Conservation (phyloP, 176 grass and related monocot species). For the bread wheat (Triticum aestivum) region IWGSC_CS_RefSeq_v2.1 NC_057796.1:318954581-318955080, state of each 20-base stretch:
- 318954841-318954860: slow-evolving; percentile 88
- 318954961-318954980: slow-evolving; percentile 16
- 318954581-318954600: too few relatives aligned
- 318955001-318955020: slow-evolving; percentile 34
- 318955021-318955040: slow-evolving; percentile 28
- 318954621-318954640: too few relatives aligned
- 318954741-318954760: slow-evolving; percentile 5
- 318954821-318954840: slow-evolving; percentile 80
- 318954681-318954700: slow-evolving; percentile 31
- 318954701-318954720: slow-evolving; percentile 19
- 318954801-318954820: slow-evolving; percentile 53
- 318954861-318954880: slow-evolving; percentile 53
- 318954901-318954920: neutral
- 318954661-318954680: slow-evolving; percentile 19
- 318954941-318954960: slow-evolving; percentile 20
- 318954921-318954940: neutral
- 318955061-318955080: slow-evolving; percentile 28
- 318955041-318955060: slow-evolving; percentile 22
- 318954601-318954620: too few relatives aligned
- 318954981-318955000: slow-evolving; percentile 43
- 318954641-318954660: slow-evolving; percentile 6
- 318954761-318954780: too few relatives aligned
- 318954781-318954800: slow-evolving; percentile 23
- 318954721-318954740: neutral
- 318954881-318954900: slow-evolving; percentile 6